Conservation (phyloP, 2,329 filamentous ascomycete genomes). For the Aureobasidium subglaciale region DNA sequence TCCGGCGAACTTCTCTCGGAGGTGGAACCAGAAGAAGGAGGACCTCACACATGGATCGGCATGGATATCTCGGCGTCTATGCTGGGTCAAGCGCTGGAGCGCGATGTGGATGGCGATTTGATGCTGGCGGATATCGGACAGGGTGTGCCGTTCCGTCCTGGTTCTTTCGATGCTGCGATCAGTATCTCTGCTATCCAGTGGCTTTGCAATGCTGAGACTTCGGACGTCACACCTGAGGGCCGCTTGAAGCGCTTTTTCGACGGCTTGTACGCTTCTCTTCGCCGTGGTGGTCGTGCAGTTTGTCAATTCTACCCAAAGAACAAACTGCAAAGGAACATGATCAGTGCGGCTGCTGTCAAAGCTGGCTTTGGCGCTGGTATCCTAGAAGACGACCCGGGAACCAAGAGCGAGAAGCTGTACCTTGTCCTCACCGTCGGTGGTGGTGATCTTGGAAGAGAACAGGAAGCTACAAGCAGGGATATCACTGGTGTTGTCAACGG, state of each 20-base stretch:
- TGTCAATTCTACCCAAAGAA: conserved; percentile 99
- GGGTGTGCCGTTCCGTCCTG: conserved; percentile 86
- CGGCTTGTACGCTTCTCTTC: conserved; percentile 76
- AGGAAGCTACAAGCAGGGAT: conserved; percentile 52
- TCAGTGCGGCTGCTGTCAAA: conserved; percentile 79
- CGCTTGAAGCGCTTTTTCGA: conserved; percentile 84
- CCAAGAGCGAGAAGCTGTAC: conserved; percentile 96
- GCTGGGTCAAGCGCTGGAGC: conserved; percentile 87
- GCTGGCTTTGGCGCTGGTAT: conserved; percentile 94
- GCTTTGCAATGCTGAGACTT: conserved; percentile 92
- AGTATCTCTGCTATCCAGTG: conserved; percentile 96
- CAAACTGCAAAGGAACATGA: conserved; percentile 84
- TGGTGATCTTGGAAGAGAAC: conserved; percentile 42
- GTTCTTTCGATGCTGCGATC: conserved; percentile 89
- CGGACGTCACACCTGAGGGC: conserved; percentile 72
- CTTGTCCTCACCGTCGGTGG: conserved; percentile 84
- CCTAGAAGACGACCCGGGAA: conserved; percentile 89
- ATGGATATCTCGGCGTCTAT: conserved; percentile 95
- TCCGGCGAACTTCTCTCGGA: conserved; percentile 87
- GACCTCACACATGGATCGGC: conserved; percentile 91
- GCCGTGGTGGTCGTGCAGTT: conserved; percentile 73
- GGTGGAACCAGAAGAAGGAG: conserved; percentile 61
- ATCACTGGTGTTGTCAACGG: conserved; percentile 86
- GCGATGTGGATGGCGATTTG: conserved; percentile 90
- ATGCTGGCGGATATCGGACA: conserved; percentile 92